These are phyloP conservation scores for Backusella westeae DNA, from an alignment of 192 early-diverging fungal genomes.

Conservation along the genomic window DNA sequence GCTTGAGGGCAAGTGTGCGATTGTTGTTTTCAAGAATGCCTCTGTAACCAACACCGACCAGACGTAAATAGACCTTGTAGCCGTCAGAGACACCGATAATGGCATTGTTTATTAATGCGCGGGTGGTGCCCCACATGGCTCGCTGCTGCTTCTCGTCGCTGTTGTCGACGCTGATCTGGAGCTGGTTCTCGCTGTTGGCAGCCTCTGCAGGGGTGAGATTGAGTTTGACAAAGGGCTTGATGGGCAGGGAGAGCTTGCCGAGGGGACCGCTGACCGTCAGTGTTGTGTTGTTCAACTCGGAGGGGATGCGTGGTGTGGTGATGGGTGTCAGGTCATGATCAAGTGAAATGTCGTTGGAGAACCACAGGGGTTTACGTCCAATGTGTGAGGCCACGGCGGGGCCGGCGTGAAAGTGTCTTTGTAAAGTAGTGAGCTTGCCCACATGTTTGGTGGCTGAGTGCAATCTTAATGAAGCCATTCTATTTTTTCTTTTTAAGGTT, in stretches of 20 bases:
- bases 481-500: neutral
- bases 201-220: constrained; percentile 14
- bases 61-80: constrained; percentile 73
- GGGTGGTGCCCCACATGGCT: constrained; percentile 97
- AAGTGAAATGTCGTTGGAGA: constrained; percentile 75
- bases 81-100: constrained; percentile 91
- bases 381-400: constrained; percentile 65
- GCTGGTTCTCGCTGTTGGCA: constrained; percentile 38
- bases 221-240: constrained; percentile 79
- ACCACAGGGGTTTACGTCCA: constrained; percentile 74
- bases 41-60: constrained; percentile 95
- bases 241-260: constrained; percentile 73
- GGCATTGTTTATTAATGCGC: constrained; percentile 82
- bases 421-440: neutral
- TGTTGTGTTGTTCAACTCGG: constrained; percentile 58
- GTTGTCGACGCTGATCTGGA: constrained; percentile 57
- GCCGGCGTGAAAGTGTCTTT: constrained; percentile 42
- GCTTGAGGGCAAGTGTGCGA: constrained; percentile 68
- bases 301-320: constrained; percentile 60
- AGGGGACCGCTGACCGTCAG: constrained; percentile 80
- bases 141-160: constrained; percentile 68
- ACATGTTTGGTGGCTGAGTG: neutral
- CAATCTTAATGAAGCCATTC: constrained; percentile 10
- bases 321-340: constrained; percentile 62
- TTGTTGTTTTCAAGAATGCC: constrained; percentile 70